phyloP scores from a whole-genome alignment of 1,284 basidiomycete species.

The Moesziomyces parantarcticus region DNA sequence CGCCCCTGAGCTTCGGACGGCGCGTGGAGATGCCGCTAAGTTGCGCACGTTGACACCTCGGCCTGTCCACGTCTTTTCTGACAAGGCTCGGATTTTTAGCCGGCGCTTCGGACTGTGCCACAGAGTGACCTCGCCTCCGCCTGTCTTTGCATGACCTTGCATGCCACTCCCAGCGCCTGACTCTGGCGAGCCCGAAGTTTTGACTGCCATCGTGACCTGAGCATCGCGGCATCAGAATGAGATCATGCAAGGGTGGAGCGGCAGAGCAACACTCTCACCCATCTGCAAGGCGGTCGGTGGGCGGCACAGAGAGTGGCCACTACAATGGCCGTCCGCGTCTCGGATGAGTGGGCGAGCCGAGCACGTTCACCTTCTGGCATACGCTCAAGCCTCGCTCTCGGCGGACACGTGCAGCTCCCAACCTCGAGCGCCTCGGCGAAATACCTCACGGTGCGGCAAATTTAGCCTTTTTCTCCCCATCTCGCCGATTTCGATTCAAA shows the following conservation, averaged over 20 bases:
- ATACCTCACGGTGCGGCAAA: no score
- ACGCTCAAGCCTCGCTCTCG: background rate
- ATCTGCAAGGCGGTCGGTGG: no score
- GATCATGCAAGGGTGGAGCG: no score
- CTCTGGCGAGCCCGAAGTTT: background rate
- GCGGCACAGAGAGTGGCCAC: no score
- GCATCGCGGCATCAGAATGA: background rate
- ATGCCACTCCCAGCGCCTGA: no score
- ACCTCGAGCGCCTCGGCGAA: background rate
- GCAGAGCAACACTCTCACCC: no score
- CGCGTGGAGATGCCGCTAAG: background rate
- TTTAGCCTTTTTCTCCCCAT: no score
- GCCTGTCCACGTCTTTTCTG: background rate
- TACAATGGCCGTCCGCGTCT: background rate
- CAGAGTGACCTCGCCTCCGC: no score
- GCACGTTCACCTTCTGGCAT: background rate
- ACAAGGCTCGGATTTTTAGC: background rate
- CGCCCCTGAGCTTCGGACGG: background rate
- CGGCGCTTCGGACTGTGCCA: background rate
- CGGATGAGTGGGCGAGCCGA: background rate
- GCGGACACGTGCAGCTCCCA: background rate
- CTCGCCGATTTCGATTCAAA: no score
- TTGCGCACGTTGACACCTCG: conserved; percentile 3
- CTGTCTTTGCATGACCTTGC: no score
- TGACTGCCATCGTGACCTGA: background rate